Conservation (phyloP, 176 grass and related monocot species). For the Phoenix roebelenii region DNA sequence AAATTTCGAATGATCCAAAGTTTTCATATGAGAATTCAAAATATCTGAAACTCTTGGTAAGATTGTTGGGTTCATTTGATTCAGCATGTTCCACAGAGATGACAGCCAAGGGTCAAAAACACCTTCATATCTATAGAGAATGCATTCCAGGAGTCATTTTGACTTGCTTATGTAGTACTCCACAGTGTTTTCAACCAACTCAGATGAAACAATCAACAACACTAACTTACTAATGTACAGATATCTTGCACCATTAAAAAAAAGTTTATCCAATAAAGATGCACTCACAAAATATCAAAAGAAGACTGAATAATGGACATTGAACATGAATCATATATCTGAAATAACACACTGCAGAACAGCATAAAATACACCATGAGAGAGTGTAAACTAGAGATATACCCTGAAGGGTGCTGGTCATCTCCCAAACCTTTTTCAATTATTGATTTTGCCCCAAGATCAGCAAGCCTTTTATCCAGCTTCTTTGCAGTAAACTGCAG, state of each 20-base stretch:
- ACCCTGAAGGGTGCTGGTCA: conserved; percentile 91
- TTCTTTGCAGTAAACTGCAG: conserved; percentile 88
- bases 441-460: conserved; percentile 64
- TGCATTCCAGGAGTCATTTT: neutral
- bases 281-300: too few species aligned
- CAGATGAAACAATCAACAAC: too few species aligned
- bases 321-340: too few species aligned
- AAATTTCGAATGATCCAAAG: conserved; percentile 54
- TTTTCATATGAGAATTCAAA: conserved; percentile 45
- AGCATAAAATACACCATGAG: neutral
- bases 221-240: too few species aligned
- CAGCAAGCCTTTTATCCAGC: conserved; percentile 67
- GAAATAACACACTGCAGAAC: too few species aligned
- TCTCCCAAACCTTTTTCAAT: conserved; percentile 81
- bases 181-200: too few species aligned
- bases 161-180: neutral
- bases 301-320: too few species aligned
- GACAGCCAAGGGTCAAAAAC: conserved; percentile 74
- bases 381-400: conserved; percentile 14
- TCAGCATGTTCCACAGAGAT: conserved; percentile 60
- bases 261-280: too few species aligned
- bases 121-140: conserved; percentile 64
- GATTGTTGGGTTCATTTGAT: conserved; percentile 40
- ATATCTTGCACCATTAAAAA: too few species aligned
- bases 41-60: conserved; percentile 72